phyloP scores from a whole-genome alignment of 164 flowering plant species.

The Vitis amurensis region DNA sequence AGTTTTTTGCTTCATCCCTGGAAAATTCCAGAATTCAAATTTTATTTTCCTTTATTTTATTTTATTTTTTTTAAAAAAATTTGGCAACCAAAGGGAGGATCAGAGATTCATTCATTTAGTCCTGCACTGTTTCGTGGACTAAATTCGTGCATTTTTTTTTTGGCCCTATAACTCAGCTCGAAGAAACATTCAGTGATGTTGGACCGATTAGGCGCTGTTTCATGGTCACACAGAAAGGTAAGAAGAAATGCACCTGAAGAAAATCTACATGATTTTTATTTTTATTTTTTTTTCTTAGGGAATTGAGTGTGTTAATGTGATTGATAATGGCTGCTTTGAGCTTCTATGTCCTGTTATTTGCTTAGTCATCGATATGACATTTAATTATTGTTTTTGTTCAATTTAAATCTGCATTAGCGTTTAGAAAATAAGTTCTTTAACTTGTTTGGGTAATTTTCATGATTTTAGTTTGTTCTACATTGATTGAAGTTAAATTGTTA shows the following conservation, averaged over 20 bases:
- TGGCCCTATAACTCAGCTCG: conserved; percentile 42
- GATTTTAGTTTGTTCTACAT: no score
- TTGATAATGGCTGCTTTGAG: not conserved
- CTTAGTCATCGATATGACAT: no score
- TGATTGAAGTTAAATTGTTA: no score
- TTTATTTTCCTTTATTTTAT: not conserved
- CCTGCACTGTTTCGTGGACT: not conserved
- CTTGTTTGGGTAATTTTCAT: no score
- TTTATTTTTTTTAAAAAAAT: not conserved
- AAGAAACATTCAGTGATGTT: conserved; percentile 80
- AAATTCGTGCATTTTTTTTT: not conserved
- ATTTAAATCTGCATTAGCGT: not conserved
- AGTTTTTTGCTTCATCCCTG: no score
- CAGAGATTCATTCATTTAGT: not conserved
- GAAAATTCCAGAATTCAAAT: no score
- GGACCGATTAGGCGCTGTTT: conserved; percentile 92
- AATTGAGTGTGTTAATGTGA: not conserved
- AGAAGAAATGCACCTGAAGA: not conserved
- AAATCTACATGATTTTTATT: not conserved
- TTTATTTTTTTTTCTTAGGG: not conserved
- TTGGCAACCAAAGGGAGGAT: not conserved
- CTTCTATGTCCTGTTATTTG: not conserved
- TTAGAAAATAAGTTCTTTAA: no score
- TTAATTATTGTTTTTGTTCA: not conserved
- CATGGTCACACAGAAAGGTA: conserved; percentile 80